Base-by-base conservation (phyloP, 352 stramenopile species). In the Phytophthora rubi region DNA sequence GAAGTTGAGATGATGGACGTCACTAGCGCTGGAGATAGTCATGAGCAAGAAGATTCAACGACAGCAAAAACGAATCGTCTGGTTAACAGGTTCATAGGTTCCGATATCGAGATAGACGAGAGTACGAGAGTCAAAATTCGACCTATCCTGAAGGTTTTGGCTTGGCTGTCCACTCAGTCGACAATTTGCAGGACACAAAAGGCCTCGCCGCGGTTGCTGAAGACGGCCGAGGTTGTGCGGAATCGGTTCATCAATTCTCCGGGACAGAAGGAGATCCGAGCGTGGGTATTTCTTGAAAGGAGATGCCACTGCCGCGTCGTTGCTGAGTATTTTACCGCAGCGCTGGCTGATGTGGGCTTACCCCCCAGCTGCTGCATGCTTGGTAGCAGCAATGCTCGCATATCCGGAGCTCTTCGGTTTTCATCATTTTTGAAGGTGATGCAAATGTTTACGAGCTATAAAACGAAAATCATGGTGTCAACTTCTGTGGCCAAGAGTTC, bases 311-410 rank as follows among this genome's bases (percentile, higher is more conserved):
- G 78, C 33, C 85, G 76, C 2, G 81, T 96, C 7, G 80, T 94
- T 18, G 82, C 87, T 2, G 87, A 96, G 55, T 96, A 93, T 61
- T 68, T 96, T 42, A 86, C 86, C 7, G 74, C 77, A 30, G 73
- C 55, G 7, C 71, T 94, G 0, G 37, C 35, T 7, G 67, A 85
- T 33, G 35, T 93, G 2, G 48, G 53, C 0, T 59, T 91, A 5
- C 85, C 89, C 4, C 80, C 84, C 6, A 82, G 77, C 16, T 93
- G 86, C 53, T 91, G 83, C 61, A 93, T 96, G 87, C 71, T 92
- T 48, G 89, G 89, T 15, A 85, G 75, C 26, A 89, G 76, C 47
- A 82, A 88, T 45, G 89, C 87, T 7, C 85, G 85, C 12, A 78
- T 95, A 30, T 82, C 79, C 6, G 80, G 84, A 0, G 65, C 75